These are phyloP conservation scores for Recurvomyces mirabilis DNA, from an alignment of 495 filamentous ascomycete genomes.

Conservation along the genomic window DNA sequence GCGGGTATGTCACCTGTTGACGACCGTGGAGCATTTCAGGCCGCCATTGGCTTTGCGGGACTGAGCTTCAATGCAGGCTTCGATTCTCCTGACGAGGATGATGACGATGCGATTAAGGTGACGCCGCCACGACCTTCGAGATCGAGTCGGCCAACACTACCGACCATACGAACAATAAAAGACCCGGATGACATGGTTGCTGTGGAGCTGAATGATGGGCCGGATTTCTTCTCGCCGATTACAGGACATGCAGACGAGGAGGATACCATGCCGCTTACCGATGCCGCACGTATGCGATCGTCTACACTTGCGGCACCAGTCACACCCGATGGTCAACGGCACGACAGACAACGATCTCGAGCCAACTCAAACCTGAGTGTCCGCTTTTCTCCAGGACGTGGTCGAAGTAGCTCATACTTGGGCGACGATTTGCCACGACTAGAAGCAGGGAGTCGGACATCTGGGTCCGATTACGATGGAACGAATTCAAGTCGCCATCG, in stretches of 20 bases:
- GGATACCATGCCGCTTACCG: conserved; percentile 41
- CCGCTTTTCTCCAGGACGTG: conserved; percentile 1
- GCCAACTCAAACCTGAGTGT: conserved; percentile 20
- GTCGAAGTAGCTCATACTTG: conserved; percentile 33
- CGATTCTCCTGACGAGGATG: conserved; percentile 11
- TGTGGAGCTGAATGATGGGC: conserved; percentile 29
- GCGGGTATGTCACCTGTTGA: conserved; percentile 37
- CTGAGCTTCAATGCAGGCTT: conserved; percentile 40
- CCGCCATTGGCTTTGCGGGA: conserved; percentile 50
- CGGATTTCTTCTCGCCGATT: conserved; percentile 15
- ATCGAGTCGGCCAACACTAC: conserved; percentile 23
- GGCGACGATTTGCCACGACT: conserved; percentile 25
- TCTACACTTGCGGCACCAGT: conserved; percentile 20
- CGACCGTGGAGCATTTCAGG: conserved; percentile 42
- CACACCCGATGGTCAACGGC: conserved; percentile 40
- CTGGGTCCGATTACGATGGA: conserved; percentile 15
- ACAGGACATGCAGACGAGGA: conserved; percentile 38
- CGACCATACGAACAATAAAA: conserved; percentile 25
- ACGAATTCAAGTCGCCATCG: conserved; percentile 40
- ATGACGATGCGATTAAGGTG: conserved; percentile 5
- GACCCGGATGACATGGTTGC: conserved; percentile 40
- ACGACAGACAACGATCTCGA: conserved; percentile 54
- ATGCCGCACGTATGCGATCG: conserved; percentile 25
- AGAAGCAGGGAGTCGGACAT: conserved; percentile 17
- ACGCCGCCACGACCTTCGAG: conserved; percentile 19